These are phyloP conservation scores for Capniomyces stellatus DNA, from an alignment of 371 early-diverging fungal genomes.

Conservation along the genomic window DNA sequence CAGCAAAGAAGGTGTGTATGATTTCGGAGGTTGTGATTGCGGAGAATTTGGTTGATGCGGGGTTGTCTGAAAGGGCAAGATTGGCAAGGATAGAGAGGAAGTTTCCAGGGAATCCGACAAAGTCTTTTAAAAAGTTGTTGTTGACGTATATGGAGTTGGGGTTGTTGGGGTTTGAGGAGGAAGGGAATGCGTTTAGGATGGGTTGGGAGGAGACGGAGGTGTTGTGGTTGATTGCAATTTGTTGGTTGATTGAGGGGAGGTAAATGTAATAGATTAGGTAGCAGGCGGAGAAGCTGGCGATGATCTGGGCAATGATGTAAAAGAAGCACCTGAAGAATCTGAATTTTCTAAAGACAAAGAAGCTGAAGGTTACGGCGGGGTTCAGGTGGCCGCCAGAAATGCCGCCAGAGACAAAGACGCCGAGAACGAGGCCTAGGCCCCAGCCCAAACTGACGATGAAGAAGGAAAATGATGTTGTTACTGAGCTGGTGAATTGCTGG, in stretches of 20 bases:
- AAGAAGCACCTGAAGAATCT: constrained; percentile 38
- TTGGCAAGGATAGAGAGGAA: neutral
- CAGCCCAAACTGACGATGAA: constrained; percentile 33
- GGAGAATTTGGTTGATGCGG: neutral
- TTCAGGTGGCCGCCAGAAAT: constrained; percentile 72
- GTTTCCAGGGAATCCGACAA: neutral
- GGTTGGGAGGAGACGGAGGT: neutral
- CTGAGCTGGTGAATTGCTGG: constrained; percentile 11
- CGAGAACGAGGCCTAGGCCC: constrained; percentile 36
- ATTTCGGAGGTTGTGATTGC: neutral
- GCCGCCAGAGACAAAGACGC: constrained; percentile 47
- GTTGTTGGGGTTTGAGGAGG: neutral
- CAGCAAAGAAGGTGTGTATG: constrained; percentile 34
- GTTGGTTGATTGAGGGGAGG: neutral
- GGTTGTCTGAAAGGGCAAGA: neutral
- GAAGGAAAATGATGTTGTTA: constrained; percentile 19
- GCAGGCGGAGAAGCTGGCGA: constrained; percentile 41
- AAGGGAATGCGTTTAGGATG: neutral
- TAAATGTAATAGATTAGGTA: neutral
- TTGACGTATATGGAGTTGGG: no score
- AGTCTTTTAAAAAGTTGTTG: neutral
- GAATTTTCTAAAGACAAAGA: constrained; percentile 47
- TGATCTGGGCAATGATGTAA: constrained; percentile 40
- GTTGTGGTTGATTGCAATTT: neutral
- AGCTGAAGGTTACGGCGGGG: constrained; percentile 53